Base-by-base conservation (phyloP, 148 eudicot genomes). In the Amaranthus palmeri region DNA sequence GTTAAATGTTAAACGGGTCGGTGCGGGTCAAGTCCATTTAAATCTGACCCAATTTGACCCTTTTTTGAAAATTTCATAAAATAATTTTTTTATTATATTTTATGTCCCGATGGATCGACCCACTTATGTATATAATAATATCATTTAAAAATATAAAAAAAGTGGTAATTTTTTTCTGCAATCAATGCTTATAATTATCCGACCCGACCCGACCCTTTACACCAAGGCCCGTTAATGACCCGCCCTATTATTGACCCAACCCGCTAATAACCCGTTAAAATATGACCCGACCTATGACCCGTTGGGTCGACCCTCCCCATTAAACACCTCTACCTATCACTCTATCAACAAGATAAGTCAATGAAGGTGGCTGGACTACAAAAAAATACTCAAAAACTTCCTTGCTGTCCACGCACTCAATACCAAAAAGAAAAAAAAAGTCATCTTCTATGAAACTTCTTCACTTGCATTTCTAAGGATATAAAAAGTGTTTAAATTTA, bases 121-220 rank as follows among this genome's bases (percentile, higher is more conserved):
- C 36, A 25, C 36, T 25, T 25, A 25, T 25, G 36, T 25, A 25
- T 25, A 25, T 25, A 25, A 25, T 25, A 25, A 25, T 25, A 25
- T 25, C 36, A 25, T 25, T 25, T 25, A 25, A 25, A 25, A 25
- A 25, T 25, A 25, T 25, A 25, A 25, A 25, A 25, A 25, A 25
- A 25, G 36, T 54, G 58, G 15, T 13, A 54, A 17, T 12, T 54
- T 11, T 54, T 17, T 54, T 8, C 15, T 2, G 58, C 13, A 54
- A 54, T 54, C 4, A 54, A 54, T 54, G 4, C 58, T 9, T 54
- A 6, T n/a, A 17, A 54, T 49, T 78, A 42, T 62, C 56, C 4
- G 83, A 85, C 53, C 79, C 55, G 68, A 84, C 79, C n/a, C 53
- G 18, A 46, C 48, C 50, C 76, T 85, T 76, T 81, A 79, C 73